Evolutionary conservation across 2,329 filamentous ascomycete genomes (phyloP).

Genomic region (Colletotrichum sansevieriae): DNA sequence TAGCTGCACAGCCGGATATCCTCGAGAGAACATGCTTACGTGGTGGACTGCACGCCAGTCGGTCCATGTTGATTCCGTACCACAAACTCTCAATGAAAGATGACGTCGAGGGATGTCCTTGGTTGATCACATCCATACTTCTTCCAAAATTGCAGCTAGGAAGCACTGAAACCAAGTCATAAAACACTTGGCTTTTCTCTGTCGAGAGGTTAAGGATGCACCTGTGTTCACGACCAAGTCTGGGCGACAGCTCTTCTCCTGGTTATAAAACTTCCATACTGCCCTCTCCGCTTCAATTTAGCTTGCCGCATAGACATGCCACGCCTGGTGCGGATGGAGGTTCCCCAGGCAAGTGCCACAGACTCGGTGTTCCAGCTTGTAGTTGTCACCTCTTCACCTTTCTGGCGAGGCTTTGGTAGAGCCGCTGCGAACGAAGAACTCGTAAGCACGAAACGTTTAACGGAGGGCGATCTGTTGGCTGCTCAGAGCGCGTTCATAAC

Average conservation of each 20-base stretch:
- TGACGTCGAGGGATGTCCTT: conserved; percentile 46
- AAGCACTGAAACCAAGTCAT: conserved; percentile 42
- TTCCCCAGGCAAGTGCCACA: conserved; percentile 53
- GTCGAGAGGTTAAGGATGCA: conserved; percentile 41
- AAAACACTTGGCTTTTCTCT: conserved; percentile 42
- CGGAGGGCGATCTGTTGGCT: conserved; percentile 49
- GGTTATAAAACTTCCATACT: conserved; percentile 54
- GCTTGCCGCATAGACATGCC: conserved; percentile 53
- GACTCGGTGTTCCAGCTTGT: conserved; percentile 54
- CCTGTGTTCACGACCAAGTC: conserved; percentile 50
- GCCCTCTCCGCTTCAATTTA: conserved; percentile 55
- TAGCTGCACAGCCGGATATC: not conserved
- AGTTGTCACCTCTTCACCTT: conserved; percentile 39
- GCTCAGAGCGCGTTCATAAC: conserved; percentile 50
- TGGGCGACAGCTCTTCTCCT: conserved; percentile 53
- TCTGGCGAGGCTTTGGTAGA: conserved; percentile 18
- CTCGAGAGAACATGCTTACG: not conserved
- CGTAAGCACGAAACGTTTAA: conserved; percentile 57
- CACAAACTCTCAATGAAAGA: conserved; percentile 44
- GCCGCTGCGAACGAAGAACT: conserved; percentile 33
- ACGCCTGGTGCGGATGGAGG: conserved; percentile 47
- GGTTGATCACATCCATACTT: conserved; percentile 42
- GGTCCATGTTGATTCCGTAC: conserved; percentile 41
- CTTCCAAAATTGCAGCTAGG: conserved; percentile 48
- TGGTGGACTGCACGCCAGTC: conserved; percentile 21